Evolutionary conservation across 305 asterid genomes (phyloP).

Genomic region (Rubia peregrina): DNA sequence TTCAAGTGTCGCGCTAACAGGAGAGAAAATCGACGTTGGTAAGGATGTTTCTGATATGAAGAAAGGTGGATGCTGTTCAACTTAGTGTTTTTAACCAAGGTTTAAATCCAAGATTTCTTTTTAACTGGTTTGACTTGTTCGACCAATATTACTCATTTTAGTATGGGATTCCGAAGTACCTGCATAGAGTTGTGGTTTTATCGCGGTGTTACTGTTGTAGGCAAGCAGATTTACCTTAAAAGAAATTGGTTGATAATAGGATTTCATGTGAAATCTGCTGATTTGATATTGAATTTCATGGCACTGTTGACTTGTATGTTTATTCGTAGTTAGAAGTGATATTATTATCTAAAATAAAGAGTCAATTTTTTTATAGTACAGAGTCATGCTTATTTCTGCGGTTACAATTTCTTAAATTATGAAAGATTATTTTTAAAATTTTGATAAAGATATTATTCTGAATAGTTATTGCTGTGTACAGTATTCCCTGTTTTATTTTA

Average conservation of each 20-base stretch:
- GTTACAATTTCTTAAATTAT: no score
- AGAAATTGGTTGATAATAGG: background rate
- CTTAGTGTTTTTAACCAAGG: slow-evolving; percentile 14
- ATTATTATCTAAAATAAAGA: no score
- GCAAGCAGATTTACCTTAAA: slow-evolving; percentile 2
- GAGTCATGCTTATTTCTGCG: no score
- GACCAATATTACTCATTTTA: slow-evolving; percentile 2
- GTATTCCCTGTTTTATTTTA: no score
- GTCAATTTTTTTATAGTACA: no score
- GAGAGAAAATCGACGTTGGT: slow-evolving; percentile 62
- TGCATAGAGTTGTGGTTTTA: background rate
- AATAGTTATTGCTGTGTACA: no score
- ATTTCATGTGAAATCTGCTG: background rate
- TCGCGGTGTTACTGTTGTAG: slow-evolving; percentile 2
- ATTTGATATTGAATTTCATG: background rate
- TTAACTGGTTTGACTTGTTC: background rate
- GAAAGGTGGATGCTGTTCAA: slow-evolving; percentile 63
- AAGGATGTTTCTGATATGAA: slow-evolving; percentile 64
- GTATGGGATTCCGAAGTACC: background rate
- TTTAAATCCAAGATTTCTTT: no score
- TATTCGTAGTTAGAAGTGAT: no score
- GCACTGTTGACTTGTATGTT: no score
- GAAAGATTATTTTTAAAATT: no score
- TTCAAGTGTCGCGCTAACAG: slow-evolving; percentile 44
- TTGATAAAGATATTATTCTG: no score